Conservation (phyloP, 116 monocot species). For the Dioscorea cayenensis region DNA sequence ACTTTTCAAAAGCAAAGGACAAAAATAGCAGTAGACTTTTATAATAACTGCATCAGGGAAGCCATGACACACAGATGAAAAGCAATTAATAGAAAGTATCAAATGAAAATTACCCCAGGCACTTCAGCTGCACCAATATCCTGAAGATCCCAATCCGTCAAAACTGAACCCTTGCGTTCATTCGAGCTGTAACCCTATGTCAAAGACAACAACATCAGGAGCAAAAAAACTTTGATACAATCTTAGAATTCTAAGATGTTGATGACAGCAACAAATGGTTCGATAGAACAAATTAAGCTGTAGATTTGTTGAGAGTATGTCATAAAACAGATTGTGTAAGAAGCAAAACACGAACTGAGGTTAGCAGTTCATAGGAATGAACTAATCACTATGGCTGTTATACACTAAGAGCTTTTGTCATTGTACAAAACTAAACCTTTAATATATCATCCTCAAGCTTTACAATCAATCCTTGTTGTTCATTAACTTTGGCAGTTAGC, state of each 20-base stretch:
- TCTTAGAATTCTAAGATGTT: not conserved
- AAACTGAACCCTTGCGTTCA: slow-evolving; percentile 56
- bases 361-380: too few relatives aligned
- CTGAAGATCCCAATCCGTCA: slow-evolving; percentile 93
- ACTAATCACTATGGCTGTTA: too few relatives aligned
- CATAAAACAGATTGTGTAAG: too few relatives aligned
- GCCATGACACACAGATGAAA: not conserved
- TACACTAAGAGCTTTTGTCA: not conserved
- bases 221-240: not conserved
- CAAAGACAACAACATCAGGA: not conserved
- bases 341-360: too few relatives aligned
- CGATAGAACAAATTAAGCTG: too few relatives aligned
- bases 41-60: not conserved
- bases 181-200: slow-evolving; percentile 72
- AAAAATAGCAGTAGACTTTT: too few relatives aligned
- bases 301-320: too few relatives aligned
- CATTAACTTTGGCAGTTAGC: slow-evolving; percentile 64
- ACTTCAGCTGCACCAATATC: slow-evolving; percentile 68
- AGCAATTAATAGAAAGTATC: not conserved
- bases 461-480: slow-evolving; percentile 86
- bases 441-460: slow-evolving; percentile 98
- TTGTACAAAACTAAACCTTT: slow-evolving; percentile 42
- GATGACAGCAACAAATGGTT: too few relatives aligned
- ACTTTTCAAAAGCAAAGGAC: too few relatives aligned
- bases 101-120: slow-evolving; percentile 51